These are phyloP conservation scores for Endocalyx cinctus DNA, from an alignment of 2,329 filamentous ascomycete genomes.

Conservation along the genomic window DNA sequence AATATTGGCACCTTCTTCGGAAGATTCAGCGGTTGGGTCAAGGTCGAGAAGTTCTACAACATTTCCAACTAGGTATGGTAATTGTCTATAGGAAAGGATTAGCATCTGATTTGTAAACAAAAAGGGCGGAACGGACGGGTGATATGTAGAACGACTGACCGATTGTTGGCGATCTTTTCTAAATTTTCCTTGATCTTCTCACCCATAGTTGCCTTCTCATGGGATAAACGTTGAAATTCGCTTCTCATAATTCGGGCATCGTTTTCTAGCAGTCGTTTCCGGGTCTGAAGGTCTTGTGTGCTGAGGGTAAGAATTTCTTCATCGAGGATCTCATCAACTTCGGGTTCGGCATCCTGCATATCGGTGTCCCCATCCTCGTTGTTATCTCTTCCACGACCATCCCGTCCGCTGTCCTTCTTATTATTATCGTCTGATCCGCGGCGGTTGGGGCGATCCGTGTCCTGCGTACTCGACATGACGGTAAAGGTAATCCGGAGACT, in stretches of 20 bases:
- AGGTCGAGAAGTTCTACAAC: conserved; percentile 96
- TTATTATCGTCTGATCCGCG: conserved; percentile 38
- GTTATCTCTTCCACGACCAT: conserved; percentile 49
- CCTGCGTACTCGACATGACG: conserved; percentile 28
- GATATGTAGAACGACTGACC: conserved; percentile 49
- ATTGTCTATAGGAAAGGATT: conserved; percentile 65
- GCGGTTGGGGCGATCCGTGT: conserved; percentile 19
- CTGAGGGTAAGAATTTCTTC: conserved; percentile 88
- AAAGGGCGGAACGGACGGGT: background rate
- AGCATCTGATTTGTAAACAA: no score
- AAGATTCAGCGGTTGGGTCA: conserved; percentile 91
- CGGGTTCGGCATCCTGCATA: conserved; percentile 78
- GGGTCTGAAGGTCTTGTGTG: conserved; percentile 90
- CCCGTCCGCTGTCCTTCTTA: conserved; percentile 49
- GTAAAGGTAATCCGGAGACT: conserved; percentile 5
- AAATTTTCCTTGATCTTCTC: conserved; percentile 99
- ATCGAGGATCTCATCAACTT: conserved; percentile 80
- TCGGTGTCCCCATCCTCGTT: conserved; percentile 71
- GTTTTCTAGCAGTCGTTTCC: conserved; percentile 90
- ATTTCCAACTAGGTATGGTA: conserved; percentile 97
- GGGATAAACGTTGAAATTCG: conserved; percentile 87
- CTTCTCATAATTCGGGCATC: conserved; percentile 98
- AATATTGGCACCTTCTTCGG: conserved; percentile 97
- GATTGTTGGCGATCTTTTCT: conserved; percentile 99
- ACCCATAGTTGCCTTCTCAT: conserved; percentile 93